Evolutionary conservation across 2,329 filamentous ascomycete species (phyloP).

Genomic region (Plectosphaerella sp.): DNA sequence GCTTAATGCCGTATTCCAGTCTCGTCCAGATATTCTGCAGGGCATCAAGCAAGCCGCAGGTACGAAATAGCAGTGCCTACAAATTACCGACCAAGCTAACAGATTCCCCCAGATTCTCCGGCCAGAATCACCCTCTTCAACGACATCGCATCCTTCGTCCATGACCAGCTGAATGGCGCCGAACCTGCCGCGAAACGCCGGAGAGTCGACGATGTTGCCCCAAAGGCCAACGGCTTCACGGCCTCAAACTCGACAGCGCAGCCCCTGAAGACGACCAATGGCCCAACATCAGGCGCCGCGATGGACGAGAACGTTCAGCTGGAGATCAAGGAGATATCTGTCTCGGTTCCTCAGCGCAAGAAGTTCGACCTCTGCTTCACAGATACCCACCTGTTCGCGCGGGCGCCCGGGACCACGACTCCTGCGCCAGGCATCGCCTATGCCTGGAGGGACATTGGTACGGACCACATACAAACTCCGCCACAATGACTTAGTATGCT

Average conservation of each 20-base stretch:
- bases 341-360: constrained; percentile 64
- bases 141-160: constrained; percentile 46
- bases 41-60: constrained; percentile 50
- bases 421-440: constrained; percentile 52
- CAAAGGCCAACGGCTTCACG: constrained; percentile 16
- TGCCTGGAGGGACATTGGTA: constrained; percentile 59
- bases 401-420: constrained; percentile 43
- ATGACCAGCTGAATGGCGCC: constrained; percentile 35
- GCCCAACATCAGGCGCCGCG: constrained; percentile 27
- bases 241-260: constrained; percentile 15
- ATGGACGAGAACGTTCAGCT: constrained; percentile 49
- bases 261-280: constrained; percentile 6
- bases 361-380: constrained; percentile 65
- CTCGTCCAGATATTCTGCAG: constrained; percentile 51
- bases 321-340: constrained; percentile 61
- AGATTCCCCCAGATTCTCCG: constrained; percentile 40
- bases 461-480: constrained; percentile 9
- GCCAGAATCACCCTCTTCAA: constrained; percentile 50
- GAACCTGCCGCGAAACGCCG: constrained; percentile 49
- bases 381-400: constrained; percentile 52
- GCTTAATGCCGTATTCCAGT: constrained; percentile 47
- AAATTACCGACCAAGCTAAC: background rate
- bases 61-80: constrained; percentile 20
- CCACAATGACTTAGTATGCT: background rate
- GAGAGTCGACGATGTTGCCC: constrained; percentile 39